Base-by-base conservation (phyloP, 495 filamentous ascomycete genomes). In the Penicillium mononematosum region DNA sequence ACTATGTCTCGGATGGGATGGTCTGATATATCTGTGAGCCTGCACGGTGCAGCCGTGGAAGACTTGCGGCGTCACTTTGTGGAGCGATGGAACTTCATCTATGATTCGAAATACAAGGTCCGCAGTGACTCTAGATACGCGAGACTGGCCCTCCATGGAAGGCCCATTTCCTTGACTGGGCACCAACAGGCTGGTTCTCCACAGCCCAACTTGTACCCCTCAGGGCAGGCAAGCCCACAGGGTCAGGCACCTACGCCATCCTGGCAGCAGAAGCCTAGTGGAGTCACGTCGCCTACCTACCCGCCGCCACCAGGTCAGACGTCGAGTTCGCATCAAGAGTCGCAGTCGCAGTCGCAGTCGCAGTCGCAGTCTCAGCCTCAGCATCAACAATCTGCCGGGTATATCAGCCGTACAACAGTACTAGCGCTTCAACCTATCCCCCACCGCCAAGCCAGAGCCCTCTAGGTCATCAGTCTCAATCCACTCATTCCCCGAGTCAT, bases 61-160 rank as follows among this genome's bases (percentile, higher is more conserved):
- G 93, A 91, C 65, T 75, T 98, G 17, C 78, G 83, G 19, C 78
- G 79, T 3, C 91, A 96, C 64, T 98, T 98, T 63, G 79, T 85
- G 12, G 85, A 96, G 60, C 78, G 93, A 56, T 98, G 93, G 92
- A 96, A 96, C 72, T 96, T 89, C 67, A 94, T 98, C 53, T 96
- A 85, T 55, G 78, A 85, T 47, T 80, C 85, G 46, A 98, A 96
- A 70, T 98, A 98, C 66, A 72, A 78, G 53, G 78, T 81, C 27
- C 81, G 85, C 19, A 81, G 88, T 48, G 75, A 86, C 20, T 67
- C 75, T 12, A 81, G 87, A 52, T 96, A 92, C 61, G 61, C 68
- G 7, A 77, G 68, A 41, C 72, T 94, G 20, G 66, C 73, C 5
- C 61, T 77, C 10, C 70, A 71, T 50, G 75, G 75, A 8, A 69